Evolutionary conservation across 2,329 filamentous ascomycete species (phyloP).

Genomic region (Diaporthe sp.): DNA sequence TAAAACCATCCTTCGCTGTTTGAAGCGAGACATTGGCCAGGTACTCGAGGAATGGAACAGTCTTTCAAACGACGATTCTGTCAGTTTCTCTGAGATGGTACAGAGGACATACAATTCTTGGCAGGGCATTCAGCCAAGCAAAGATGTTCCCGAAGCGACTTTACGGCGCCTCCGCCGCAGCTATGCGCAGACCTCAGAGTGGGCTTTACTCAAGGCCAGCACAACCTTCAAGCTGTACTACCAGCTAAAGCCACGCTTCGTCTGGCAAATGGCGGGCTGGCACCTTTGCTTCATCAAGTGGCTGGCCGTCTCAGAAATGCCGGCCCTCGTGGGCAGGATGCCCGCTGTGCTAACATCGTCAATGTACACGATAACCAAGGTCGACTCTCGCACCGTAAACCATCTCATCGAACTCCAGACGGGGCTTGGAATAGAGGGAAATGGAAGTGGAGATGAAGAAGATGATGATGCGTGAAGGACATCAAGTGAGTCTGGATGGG

Average conservation of each 20-base stretch:
- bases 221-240: constrained; percentile 59
- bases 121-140: constrained; percentile 56
- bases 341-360: constrained; percentile 52
- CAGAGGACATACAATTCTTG: constrained; percentile 56
- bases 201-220: constrained; percentile 66
- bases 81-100: constrained; percentile 47
- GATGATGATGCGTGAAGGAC: background rate
- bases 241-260: constrained; percentile 48
- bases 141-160: constrained; percentile 27
- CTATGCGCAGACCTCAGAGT: constrained; percentile 51
- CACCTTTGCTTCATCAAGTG: constrained; percentile 65
- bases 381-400: background rate
- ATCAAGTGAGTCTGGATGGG: background rate
- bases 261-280: constrained; percentile 63
- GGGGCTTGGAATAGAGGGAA: background rate
- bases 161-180: background rate
- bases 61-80: constrained; percentile 40
- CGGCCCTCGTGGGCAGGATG: constrained; percentile 41
- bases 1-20: constrained; percentile 48
- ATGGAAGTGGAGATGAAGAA: background rate
- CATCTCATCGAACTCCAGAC: background rate
- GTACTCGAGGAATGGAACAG: constrained; percentile 52
- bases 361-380: constrained; percentile 50
- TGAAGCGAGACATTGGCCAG: constrained; percentile 52
- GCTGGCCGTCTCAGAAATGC: constrained; percentile 37